Percentiles rank a stretch among this genome's conserved stretches.
Conservation (phyloP, 1,284 basidiomycete genomes). For the Coniophora puteana region DNA sequence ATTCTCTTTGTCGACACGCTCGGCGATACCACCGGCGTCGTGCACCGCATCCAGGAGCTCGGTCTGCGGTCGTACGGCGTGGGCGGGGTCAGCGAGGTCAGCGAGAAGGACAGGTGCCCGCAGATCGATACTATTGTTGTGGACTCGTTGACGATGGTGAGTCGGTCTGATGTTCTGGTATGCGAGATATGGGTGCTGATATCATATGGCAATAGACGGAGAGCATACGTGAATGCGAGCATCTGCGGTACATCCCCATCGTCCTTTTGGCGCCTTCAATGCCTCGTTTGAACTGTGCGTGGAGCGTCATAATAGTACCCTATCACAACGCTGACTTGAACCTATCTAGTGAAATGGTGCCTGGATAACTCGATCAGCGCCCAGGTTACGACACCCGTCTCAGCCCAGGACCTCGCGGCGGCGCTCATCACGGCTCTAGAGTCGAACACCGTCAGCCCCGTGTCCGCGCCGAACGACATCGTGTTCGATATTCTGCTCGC, state of each 20-base stretch:
- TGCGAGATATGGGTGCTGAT: slow-evolving; percentile 10
- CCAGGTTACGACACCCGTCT: slow-evolving; percentile 89
- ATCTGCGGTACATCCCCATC: slow-evolving; percentile 94
- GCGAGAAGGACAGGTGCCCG: slow-evolving; percentile 77
- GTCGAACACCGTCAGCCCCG: slow-evolving; percentile 84
- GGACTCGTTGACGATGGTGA: slow-evolving; percentile 81
- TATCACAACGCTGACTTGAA: slow-evolving; percentile 5
- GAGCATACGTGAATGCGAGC: slow-evolving; percentile 87
- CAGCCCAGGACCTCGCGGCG: slow-evolving; percentile 85
- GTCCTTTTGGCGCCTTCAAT: slow-evolving; percentile 86
- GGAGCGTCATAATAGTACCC: slow-evolving; percentile 3
- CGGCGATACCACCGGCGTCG: slow-evolving; percentile 74
- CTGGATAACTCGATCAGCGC: slow-evolving; percentile 88
- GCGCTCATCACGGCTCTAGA: slow-evolving; percentile 95
- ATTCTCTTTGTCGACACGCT: slow-evolving; percentile 92
- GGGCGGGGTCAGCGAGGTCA: slow-evolving; percentile 75
- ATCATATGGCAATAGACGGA: slow-evolving; percentile 58
- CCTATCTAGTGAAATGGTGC: slow-evolving; percentile 79
- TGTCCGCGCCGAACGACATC: slow-evolving; percentile 76
- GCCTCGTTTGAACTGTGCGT: slow-evolving; percentile 72
- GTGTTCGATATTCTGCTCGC: slow-evolving; percentile 94
- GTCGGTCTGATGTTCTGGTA: slow-evolving; percentile 28
- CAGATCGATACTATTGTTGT: slow-evolving; percentile 96
- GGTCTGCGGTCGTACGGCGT: slow-evolving; percentile 82
- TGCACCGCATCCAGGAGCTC: slow-evolving; percentile 76